phyloP scores from a whole-genome alignment of 2,329 filamentous ascomycete species.

The Phaeosphaeria sp. region DNA sequence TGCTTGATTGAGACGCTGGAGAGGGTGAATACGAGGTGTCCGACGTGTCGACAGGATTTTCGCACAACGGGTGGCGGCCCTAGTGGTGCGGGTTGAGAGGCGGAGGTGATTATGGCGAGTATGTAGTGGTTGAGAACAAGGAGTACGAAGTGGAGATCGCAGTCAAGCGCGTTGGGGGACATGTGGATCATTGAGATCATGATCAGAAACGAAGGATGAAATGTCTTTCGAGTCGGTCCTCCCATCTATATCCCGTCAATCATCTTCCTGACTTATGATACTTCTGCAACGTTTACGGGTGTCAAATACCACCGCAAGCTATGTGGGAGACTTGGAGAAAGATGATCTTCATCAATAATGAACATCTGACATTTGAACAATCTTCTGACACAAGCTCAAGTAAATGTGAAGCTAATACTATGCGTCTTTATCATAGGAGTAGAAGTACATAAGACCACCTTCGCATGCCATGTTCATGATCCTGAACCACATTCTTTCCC shows the following conservation, averaged over 20 bases:
- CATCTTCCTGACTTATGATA: no score
- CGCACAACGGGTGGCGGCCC: not conserved
- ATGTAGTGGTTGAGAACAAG: not conserved
- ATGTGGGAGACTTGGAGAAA: no score
- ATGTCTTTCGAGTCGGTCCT: no score
- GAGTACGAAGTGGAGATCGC: no score
- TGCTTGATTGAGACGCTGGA: slow-evolving; percentile 14
- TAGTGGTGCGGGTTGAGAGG: not conserved
- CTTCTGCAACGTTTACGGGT: no score
- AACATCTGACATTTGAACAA: not conserved
- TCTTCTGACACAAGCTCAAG: not conserved
- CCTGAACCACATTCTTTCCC: not conserved
- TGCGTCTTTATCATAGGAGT: not conserved
- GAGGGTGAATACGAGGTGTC: slow-evolving; percentile 6
- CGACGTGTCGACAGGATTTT: slow-evolving; percentile 11
- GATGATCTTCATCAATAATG: not conserved
- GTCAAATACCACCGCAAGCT: no score
- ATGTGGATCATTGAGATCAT: no score
- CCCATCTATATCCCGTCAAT: no score
- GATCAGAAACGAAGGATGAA: no score
- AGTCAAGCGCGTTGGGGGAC: no score
- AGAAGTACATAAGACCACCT: not conserved
- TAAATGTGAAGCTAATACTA: not conserved
- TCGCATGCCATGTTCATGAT: not conserved
- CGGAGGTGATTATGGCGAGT: not conserved